Percentiles rank a stretch among this genome's conserved stretches.
These are phyloP conservation scores for Ascomycota sp. DNA, from an alignment of 2,329 filamentous ascomycete species.

Conservation along the genomic window DNA sequence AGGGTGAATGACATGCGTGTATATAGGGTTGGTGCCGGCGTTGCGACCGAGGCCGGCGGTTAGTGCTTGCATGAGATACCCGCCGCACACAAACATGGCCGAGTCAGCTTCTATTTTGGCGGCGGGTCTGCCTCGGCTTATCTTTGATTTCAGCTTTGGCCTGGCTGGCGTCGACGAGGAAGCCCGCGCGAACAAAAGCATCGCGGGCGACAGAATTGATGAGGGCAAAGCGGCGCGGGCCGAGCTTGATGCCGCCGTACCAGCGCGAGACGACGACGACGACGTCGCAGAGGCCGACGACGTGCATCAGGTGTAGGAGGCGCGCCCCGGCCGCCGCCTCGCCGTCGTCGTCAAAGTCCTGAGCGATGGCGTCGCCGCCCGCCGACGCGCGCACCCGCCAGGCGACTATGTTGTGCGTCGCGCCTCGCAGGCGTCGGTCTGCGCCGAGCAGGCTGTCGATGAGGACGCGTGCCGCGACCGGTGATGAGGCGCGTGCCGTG, in stretches of 20 bases:
- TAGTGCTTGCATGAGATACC: constrained; percentile 1
- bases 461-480: constrained; percentile 48
- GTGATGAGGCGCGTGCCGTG: constrained; percentile 46
- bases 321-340: constrained; percentile 80
- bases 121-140: neutral
- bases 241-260: constrained; percentile 83
- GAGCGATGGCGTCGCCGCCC: constrained; percentile 27
- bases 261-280: constrained; percentile 87
- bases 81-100: neutral
- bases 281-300: constrained; percentile 85
- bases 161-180: constrained; percentile 15
- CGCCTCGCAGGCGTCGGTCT: constrained; percentile 67
- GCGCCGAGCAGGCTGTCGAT: constrained; percentile 58
- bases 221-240: constrained; percentile 72
- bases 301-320: constrained; percentile 73
- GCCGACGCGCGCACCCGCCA: constrained; percentile 65
- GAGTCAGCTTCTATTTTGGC: neutral
- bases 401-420: constrained; percentile 89
- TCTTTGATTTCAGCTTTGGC: too few relatives aligned
- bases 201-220: constrained; percentile 80
- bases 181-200: constrained; percentile 57
- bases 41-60: neutral
- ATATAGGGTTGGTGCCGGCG: neutral
- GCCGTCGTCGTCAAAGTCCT: constrained; percentile 92
- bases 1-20: too few relatives aligned